Evolutionary conservation across 768 basidiomycete genomes (phyloP).

Genomic region (Phylloporus sp.): DNA sequence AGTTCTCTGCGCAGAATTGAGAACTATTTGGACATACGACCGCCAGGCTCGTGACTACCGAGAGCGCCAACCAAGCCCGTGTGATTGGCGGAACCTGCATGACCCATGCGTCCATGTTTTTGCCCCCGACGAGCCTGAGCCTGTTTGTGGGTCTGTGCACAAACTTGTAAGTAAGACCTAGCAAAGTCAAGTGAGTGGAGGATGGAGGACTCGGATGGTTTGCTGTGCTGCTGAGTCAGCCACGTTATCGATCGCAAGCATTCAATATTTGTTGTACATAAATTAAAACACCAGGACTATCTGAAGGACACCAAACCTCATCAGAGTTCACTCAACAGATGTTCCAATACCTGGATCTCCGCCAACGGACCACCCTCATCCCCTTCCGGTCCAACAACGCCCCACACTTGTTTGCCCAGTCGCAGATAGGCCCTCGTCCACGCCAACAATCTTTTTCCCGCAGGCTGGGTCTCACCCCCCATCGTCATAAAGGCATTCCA

Average conservation of each 20-base stretch:
- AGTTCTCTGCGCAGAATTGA: neutral
- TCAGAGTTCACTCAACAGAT: constrained; percentile 31
- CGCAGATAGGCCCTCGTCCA: constrained; percentile 37
- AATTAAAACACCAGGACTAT: too few species aligned
- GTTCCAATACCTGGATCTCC: constrained; percentile 46
- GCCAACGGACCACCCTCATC: constrained; percentile 57
- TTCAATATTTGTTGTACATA: too few species aligned
- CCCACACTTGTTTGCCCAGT: constrained; percentile 40
- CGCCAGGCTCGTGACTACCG: constrained; percentile 76
- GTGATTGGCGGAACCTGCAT: constrained; percentile 90
- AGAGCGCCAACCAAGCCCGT: constrained; percentile 76
- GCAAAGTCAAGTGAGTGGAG: neutral
- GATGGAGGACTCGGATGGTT: too few species aligned
- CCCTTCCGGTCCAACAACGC: constrained; percentile 56
- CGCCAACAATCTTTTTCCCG: constrained; percentile 22
- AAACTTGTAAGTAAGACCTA: too few species aligned
- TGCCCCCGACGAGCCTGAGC: constrained; percentile 4
- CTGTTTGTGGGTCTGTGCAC: neutral
- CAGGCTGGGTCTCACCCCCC: constrained; percentile 13
- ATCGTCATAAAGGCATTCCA: constrained; percentile 60
- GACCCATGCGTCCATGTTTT: constrained; percentile 83
- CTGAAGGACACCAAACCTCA: too few species aligned
- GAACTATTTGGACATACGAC: constrained; percentile 58
- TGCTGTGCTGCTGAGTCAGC: constrained; percentile 19
- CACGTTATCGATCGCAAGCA: too few species aligned